phyloP scores from a whole-genome alignment of 805 yeast species.

The Ogataea parapolymorpha region DNA sequence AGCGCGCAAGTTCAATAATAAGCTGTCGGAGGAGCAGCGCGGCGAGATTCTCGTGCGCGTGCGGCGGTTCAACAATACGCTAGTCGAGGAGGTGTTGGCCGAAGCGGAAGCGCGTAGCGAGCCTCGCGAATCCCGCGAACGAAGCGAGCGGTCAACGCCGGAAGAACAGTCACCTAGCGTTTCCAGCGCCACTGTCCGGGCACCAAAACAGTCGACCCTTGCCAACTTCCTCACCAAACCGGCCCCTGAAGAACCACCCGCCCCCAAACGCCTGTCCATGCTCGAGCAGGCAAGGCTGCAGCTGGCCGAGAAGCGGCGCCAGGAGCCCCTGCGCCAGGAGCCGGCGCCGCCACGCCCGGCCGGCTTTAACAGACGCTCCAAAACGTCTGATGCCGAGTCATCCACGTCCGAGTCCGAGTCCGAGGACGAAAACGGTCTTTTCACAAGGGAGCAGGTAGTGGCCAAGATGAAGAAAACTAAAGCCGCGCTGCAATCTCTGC shows the following conservation, averaged over 20 bases:
- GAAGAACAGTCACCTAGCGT: no score
- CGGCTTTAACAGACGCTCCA: constrained; percentile 42
- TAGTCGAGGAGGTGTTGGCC: constrained; percentile 51
- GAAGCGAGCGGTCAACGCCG: no score
- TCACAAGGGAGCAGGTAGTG: constrained; percentile 39
- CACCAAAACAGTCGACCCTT: constrained; percentile 6
- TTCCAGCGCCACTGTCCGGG: no score
- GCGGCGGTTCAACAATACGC: constrained; percentile 45
- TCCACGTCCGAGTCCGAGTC: constrained; percentile 30
- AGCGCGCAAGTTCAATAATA: constrained; percentile 67
- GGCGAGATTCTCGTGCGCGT: constrained; percentile 61
- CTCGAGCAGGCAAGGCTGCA: constrained; percentile 27
- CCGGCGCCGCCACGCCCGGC: constrained; percentile 55
- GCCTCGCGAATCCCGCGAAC: constrained; percentile 2
- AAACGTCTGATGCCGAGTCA: constrained; percentile 12
- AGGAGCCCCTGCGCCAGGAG: constrained; percentile 18
- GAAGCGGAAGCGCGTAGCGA: constrained; percentile 38
- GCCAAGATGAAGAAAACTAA: constrained; percentile 28
- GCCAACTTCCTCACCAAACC: constrained; percentile 9
- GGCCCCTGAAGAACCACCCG: constrained; percentile 6
- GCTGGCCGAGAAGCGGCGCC: constrained; percentile 25
- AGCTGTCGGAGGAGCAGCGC: constrained; percentile 64
- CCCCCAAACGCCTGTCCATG: constrained; percentile 25
- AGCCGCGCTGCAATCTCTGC: constrained; percentile 28
- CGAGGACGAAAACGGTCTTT: constrained; percentile 34